Conservation (phyloP, 768 basidiomycete species). For the Phlegmacium glaucopus region DNA sequence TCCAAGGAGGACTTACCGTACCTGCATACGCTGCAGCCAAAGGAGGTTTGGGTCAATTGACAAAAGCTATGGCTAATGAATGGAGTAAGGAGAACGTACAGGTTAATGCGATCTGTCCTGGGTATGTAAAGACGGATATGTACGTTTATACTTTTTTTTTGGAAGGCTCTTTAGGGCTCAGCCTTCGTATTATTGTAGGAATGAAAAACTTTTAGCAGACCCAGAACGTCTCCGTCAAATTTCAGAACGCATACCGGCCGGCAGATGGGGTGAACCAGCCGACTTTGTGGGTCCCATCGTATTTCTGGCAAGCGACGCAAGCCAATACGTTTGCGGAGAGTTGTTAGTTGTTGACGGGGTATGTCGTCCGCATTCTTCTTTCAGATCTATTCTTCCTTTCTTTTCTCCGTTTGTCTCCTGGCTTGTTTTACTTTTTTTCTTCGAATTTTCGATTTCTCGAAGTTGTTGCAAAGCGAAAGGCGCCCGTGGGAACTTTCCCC, state of each 20-base stretch:
- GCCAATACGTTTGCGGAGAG: constrained; percentile 73
- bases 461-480: no score
- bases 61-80: constrained; percentile 90
- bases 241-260: constrained; percentile 69
- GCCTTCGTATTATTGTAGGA: constrained; percentile 26
- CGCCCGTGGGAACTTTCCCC: no score
- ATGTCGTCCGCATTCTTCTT: background rate
- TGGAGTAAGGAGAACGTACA: constrained; percentile 88
- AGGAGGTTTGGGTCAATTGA: constrained; percentile 80
- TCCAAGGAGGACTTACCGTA: constrained; percentile 67
- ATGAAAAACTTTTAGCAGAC: constrained; percentile 48
- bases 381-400: background rate
- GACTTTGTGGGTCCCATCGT: constrained; percentile 76
- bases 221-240: constrained; percentile 68
- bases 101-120: constrained; percentile 86
- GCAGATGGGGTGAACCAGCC: constrained; percentile 65
- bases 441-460: no score
- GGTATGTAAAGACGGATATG: constrained; percentile 90
- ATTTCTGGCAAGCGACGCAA: constrained; percentile 66
- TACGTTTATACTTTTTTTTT: constrained; percentile 30
- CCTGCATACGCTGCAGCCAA: constrained; percentile 93
- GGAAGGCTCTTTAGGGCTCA: background rate
- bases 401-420: no score
- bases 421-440: no score
- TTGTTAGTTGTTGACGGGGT: constrained; percentile 69